Base-by-base conservation (phyloP, 768 basidiomycete genomes). In the Boletus pseudo-olivaceus region DNA sequence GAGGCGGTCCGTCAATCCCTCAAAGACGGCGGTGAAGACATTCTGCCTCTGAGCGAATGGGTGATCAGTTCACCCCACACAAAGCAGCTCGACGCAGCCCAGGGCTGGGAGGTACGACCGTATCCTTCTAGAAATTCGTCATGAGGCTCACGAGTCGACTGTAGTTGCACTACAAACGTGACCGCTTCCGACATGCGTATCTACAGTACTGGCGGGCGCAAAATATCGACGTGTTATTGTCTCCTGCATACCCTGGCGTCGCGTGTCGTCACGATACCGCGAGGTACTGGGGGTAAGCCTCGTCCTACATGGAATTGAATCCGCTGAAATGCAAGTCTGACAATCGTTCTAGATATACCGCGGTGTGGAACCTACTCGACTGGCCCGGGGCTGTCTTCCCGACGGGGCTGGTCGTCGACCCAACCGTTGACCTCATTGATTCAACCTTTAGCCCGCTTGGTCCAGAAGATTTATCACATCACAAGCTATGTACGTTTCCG, bases 351-450 rank as follows among this genome's bases (percentile, higher is more conserved):
- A 73, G 73, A 9, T 78, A 77, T 50, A 77, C 77, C 0, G 71
- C 66, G 11, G 58, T 74, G 19, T 76, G 72, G 68, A 80, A 80
- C 53, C 58, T 79, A 11, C 61, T 72, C 11, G 77, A 80, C 61
- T 78, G 74, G 48, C 73, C 78, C 0, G 70, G 71, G 1, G 72
- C 69, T 4, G 73, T 77, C 7, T 75, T 79, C 64, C 78, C 77
- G 7, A 75, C 73, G 23, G 75, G 76, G n/a, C 65, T 72, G 29
- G 35, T 55, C 19, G 57, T 55, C 41, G 64, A 72, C 47, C 61
- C 72, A 34, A 32, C 57, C 2, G 5, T 67, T 14, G 72, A 73
- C 26, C 17, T 44, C 20, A 19, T 50, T 19, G 43, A 59, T 42
- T 42, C 64, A 11, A 15, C 17, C 33, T 52, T 53, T 33, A 32